A percentile compares a stretch with the other conserved stretches of the same genome.
Conservation (phyloP, 2,329 filamentous ascomycete genomes). For the Colletotrichum lindemuthianum region DNA sequence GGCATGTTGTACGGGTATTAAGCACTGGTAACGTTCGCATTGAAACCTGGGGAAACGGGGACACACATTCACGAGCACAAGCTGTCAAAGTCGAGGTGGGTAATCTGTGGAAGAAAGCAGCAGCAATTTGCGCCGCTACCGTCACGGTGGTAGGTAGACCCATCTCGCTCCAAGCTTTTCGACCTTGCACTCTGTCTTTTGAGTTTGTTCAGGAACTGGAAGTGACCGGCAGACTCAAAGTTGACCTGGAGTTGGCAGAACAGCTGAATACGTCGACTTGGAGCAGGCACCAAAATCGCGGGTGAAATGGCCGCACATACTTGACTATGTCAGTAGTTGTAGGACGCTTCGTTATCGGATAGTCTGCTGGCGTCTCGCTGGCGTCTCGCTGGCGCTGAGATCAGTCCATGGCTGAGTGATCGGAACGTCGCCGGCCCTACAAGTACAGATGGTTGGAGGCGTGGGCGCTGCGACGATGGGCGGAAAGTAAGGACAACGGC, state of each 20-base stretch:
- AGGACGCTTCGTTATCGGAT: conserved; percentile 4
- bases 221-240: conserved; percentile 17
- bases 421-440: background rate
- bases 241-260: conserved; percentile 9
- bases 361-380: conserved; percentile 3
- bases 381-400: conserved; percentile 10
- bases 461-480: background rate
- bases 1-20: too few species aligned
- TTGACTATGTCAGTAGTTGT: background rate
- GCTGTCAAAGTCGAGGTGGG: too few species aligned
- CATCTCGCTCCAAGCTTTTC: too few species aligned
- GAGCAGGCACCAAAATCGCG: background rate
- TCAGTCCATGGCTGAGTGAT: background rate
- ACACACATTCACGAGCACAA: too few species aligned
- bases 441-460: background rate
- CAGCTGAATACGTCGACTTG: background rate
- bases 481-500: background rate
- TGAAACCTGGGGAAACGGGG: too few species aligned
- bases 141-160: too few species aligned
- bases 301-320: conserved; percentile 3
- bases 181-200: background rate
- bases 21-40: too few species aligned
- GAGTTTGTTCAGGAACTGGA: conserved; percentile 23
- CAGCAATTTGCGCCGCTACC: too few species aligned
- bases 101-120: too few species aligned